Conservation (phyloP, 2,329 filamentous ascomycete species). For the Hortaea sp. region DNA sequence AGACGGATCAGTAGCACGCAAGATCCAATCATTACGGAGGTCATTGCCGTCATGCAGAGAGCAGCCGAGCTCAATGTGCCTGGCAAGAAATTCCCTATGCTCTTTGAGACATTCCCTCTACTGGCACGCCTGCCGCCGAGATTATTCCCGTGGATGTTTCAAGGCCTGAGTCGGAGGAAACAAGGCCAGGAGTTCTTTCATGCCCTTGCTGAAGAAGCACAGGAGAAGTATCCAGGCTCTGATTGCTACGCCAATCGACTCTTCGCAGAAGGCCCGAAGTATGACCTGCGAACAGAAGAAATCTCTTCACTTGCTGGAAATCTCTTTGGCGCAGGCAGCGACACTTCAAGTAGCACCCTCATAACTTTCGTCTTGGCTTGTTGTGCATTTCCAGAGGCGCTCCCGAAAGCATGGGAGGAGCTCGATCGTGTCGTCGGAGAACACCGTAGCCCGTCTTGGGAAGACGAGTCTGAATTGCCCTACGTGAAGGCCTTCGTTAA, state of each 20-base stretch:
- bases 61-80: slow-evolving; percentile 43
- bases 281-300: slow-evolving; percentile 31
- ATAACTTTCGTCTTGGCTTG: slow-evolving; percentile 41
- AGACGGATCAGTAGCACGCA: slow-evolving; percentile 40
- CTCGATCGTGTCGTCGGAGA: slow-evolving; percentile 26
- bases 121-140: slow-evolving; percentile 40
- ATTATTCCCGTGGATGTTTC: slow-evolving; percentile 41
- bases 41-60: slow-evolving; percentile 48
- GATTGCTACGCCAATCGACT: slow-evolving; percentile 39
- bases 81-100: slow-evolving; percentile 41
- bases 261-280: slow-evolving; percentile 39
- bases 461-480: slow-evolving; percentile 55
- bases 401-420: slow-evolving; percentile 26
- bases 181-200: slow-evolving; percentile 44
- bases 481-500: slow-evolving; percentile 68
- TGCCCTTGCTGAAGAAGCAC: slow-evolving; percentile 41
- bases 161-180: slow-evolving; percentile 34
- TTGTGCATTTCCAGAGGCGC: slow-evolving; percentile 35
- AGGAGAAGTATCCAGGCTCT: slow-evolving; percentile 28
- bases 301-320: slow-evolving; percentile 36
- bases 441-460: slow-evolving; percentile 23
- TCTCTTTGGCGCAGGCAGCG: slow-evolving; percentile 40
- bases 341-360: slow-evolving; percentile 41
- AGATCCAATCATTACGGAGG: slow-evolving; percentile 50
- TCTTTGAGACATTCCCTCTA: slow-evolving; percentile 48